Evolutionary conservation across 2,329 filamentous ascomycete species (phyloP).

Genomic region (Talaromyces islandicus): DNA sequence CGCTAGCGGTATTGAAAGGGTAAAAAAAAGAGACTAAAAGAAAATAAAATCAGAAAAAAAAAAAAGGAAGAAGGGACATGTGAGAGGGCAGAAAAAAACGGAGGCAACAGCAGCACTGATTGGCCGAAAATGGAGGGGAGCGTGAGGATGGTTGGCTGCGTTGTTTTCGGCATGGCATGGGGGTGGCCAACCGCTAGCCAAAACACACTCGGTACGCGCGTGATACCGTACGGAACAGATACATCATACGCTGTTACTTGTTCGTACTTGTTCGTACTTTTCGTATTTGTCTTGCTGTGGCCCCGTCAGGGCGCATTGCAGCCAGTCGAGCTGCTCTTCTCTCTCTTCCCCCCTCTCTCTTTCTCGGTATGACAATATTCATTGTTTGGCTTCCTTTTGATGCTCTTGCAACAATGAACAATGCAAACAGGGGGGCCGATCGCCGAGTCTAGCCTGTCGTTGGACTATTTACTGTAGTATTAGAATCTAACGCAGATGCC

Average conservation of each 20-base stretch:
- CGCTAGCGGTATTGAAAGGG: not conserved
- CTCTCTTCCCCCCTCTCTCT: no score
- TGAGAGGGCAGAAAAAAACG: slow-evolving; percentile 3
- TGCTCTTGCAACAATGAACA: not conserved
- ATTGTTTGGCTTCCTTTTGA: no score
- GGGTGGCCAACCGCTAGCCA: not conserved
- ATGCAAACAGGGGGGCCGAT: not conserved
- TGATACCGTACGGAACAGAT: not conserved
- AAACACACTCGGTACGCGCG: not conserved
- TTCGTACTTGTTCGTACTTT: not conserved
- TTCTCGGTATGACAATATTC: no score
- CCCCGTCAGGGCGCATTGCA: not conserved
- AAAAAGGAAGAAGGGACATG: slow-evolving; percentile 1
- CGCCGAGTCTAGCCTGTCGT: not conserved
- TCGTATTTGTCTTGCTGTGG: no score
- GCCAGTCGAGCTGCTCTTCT: no score
- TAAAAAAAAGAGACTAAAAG: not conserved
- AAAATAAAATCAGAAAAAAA: not conserved
- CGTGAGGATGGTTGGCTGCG: slow-evolving; percentile 3
- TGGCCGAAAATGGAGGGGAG: slow-evolving; percentile 8
- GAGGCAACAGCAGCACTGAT: slow-evolving; percentile 2
- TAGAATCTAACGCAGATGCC: not conserved
- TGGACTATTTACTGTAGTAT: not conserved
- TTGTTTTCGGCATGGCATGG: slow-evolving; percentile 1
- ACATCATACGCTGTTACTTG: not conserved